Percentiles rank a stretch among this genome's conserved stretches.
Evolutionary conservation across 192 early-diverging fungal species (phyloP).

Genomic region (Thoreauomyces humboldtii): DNA sequence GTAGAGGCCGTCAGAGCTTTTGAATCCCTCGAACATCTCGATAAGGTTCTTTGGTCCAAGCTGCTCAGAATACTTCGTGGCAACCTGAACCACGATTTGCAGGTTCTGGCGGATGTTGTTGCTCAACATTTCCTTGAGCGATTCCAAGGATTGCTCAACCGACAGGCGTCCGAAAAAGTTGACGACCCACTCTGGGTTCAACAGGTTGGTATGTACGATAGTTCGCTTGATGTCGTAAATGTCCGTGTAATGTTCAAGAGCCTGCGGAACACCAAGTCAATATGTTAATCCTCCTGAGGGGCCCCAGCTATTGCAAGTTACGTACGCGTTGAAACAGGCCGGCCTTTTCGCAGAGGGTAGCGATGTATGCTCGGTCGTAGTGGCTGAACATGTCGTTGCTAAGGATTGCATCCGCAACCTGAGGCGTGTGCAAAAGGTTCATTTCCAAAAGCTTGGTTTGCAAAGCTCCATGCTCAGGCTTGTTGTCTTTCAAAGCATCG

Average conservation of each 20-base stretch:
- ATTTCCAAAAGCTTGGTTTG: slow-evolving; percentile 96
- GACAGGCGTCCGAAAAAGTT: slow-evolving; percentile 94
- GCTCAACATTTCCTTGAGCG: slow-evolving; percentile 89
- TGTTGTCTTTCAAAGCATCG: slow-evolving; percentile 93
- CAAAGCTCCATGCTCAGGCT: slow-evolving; percentile 84
- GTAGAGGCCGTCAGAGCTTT: slow-evolving; percentile 91
- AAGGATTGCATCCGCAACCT: slow-evolving; percentile 97
- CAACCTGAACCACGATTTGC: slow-evolving; percentile 91
- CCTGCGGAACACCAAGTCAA: slow-evolving; percentile 33
- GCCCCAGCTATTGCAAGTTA: background rate
- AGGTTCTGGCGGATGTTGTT: slow-evolving; percentile 93
- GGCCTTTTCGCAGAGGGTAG: slow-evolving; percentile 94
- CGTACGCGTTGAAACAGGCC: slow-evolving; percentile 86
- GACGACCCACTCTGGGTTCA: slow-evolving; percentile 90
- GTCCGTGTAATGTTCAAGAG: slow-evolving; percentile 96
- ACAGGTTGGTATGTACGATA: slow-evolving; percentile 81
- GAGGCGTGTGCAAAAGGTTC: slow-evolving; percentile 95
- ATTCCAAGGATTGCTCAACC: slow-evolving; percentile 95
- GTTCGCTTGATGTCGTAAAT: slow-evolving; percentile 95
- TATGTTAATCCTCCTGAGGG: background rate
- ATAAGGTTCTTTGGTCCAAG: slow-evolving; percentile 86
- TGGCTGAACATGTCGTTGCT: slow-evolving; percentile 94
- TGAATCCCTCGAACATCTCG: slow-evolving; percentile 86
- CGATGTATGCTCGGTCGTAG: slow-evolving; percentile 91
- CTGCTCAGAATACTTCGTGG: slow-evolving; percentile 96